phyloP scores from a whole-genome alignment of 2,329 filamentous ascomycete species.

The Neurospora crassa region DNA sequence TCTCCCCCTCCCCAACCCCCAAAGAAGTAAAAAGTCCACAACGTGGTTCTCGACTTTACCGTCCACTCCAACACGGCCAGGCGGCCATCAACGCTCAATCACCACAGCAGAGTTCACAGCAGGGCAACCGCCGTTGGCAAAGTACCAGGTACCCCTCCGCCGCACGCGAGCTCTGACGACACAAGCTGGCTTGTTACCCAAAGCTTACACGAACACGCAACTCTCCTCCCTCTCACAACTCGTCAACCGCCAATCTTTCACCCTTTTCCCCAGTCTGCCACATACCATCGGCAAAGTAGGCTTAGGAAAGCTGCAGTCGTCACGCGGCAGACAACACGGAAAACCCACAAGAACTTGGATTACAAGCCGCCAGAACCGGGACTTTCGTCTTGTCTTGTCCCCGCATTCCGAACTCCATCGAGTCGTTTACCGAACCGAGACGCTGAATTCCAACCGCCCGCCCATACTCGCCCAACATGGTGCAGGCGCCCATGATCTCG shows the following conservation, averaged over 20 bases:
- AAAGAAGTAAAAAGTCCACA: not conserved
- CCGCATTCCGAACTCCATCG: not conserved
- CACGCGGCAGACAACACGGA: not conserved
- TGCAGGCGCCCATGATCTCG: slow-evolving; percentile 90
- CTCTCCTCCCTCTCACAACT: not conserved
- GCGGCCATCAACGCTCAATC: not conserved
- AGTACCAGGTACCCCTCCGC: not conserved
- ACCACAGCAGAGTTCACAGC: not conserved
- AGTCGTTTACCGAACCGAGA: not conserved
- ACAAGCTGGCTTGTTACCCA: not conserved
- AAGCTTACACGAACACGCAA: not conserved
- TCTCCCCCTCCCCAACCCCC: not conserved
- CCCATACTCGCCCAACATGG: slow-evolving; percentile 38
- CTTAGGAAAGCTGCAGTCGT: not conserved
- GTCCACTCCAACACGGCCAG: not conserved
- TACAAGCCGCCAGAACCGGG: not conserved
- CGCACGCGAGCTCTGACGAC: not conserved
- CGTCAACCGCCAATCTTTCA: not conserved
- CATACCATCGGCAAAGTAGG: not conserved
- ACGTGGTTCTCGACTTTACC: not conserved
- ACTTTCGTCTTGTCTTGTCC: not conserved
- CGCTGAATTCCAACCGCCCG: not conserved
- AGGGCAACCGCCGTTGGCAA: not conserved
- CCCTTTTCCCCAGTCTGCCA: not conserved
- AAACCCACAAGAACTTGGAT: not conserved